Conservation (phyloP, 768 basidiomycete genomes). For the Suillus sp. region DNA sequence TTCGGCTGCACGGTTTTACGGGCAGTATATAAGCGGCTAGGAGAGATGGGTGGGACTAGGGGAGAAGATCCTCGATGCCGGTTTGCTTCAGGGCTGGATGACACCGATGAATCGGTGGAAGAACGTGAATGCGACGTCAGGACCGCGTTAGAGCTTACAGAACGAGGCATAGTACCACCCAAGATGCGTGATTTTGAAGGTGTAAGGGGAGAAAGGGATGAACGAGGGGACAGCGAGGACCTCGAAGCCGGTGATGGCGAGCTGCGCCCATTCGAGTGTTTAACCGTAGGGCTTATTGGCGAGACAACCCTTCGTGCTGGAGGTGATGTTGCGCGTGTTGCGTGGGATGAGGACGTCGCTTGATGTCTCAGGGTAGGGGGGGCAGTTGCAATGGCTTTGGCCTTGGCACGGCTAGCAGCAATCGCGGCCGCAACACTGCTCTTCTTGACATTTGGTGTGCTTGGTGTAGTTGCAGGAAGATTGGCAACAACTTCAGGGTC, state of each 20-base stretch:
- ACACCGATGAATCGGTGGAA: conserved; percentile 42
- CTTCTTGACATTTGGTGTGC: conserved; percentile 69
- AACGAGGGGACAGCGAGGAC: conserved; percentile 50
- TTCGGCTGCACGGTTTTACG: conserved; percentile 42
- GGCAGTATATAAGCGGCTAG: conserved; percentile 36
- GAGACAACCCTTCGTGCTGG: conserved; percentile 41
- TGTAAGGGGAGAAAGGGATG: conserved; percentile 48
- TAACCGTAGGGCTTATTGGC: conserved; percentile 45
- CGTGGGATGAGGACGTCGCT: conserved; percentile 71
- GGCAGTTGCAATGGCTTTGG: conserved; percentile 79
- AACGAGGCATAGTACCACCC: conserved; percentile 42
- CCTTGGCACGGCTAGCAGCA: conserved; percentile 88
- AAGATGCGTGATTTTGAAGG: conserved; percentile 46
- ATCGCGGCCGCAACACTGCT: conserved; percentile 83
- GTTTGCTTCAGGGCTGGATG: conserved; percentile 29
- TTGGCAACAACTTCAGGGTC: conserved; percentile 45
- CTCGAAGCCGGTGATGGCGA: conserved; percentile 41
- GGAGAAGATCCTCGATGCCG: conserved; percentile 54
- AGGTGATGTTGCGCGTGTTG: conserved; percentile 45
- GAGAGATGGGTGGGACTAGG: conserved; percentile 35
- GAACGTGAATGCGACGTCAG: conserved; percentile 46
- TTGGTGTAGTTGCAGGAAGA: conserved; percentile 41
- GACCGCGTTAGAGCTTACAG: conserved; percentile 40
- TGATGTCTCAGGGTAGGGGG: conserved; percentile 82
- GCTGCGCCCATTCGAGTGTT: conserved; percentile 42